phyloP scores from a whole-genome alignment of 805 yeast genomes.

The Hanseniaspora vineae region DNA sequence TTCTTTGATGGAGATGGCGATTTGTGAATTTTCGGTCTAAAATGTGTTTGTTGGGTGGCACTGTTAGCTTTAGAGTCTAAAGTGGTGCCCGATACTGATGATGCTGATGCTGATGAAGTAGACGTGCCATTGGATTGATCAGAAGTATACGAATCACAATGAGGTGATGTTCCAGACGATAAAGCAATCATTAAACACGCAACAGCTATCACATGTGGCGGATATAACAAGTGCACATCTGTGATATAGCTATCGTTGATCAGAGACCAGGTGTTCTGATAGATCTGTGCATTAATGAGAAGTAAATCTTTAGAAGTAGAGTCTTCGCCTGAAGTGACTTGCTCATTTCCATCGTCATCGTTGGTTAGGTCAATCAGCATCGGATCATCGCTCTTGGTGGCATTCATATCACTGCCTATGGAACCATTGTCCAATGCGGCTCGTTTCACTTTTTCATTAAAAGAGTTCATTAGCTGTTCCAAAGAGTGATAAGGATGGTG shows the following conservation, averaged over 20 bases:
- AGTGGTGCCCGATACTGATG: too few relatives aligned
- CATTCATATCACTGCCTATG: not conserved
- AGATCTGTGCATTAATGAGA: slow-evolving; percentile 43
- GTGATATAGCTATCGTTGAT: slow-evolving; percentile 84
- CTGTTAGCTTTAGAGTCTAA: too few relatives aligned
- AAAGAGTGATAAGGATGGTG: slow-evolving; percentile 67
- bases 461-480: slow-evolving; percentile 35
- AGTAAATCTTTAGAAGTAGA: slow-evolving; percentile 1
- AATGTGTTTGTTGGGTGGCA: not conserved
- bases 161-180: too few relatives aligned
- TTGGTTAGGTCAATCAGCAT: not conserved
- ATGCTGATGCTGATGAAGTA: too few relatives aligned
- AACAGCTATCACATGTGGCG: slow-evolving; percentile 82
- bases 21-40: not conserved
- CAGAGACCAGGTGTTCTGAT: slow-evolving; percentile 80
- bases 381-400: not conserved
- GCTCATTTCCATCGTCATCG: not conserved
- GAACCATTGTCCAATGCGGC: not conserved
- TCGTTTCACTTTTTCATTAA: slow-evolving; percentile 17
- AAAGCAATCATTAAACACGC: slow-evolving; percentile 72
- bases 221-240: slow-evolving; percentile 67
- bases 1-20: not conserved
- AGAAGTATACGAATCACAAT: too few relatives aligned
- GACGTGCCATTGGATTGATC: too few relatives aligned
- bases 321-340: slow-evolving; percentile 14